Evolutionary conservation across 176 grass and related monocot species (phyloP).

Genomic region (Chrysopogon serrulatus): DNA sequence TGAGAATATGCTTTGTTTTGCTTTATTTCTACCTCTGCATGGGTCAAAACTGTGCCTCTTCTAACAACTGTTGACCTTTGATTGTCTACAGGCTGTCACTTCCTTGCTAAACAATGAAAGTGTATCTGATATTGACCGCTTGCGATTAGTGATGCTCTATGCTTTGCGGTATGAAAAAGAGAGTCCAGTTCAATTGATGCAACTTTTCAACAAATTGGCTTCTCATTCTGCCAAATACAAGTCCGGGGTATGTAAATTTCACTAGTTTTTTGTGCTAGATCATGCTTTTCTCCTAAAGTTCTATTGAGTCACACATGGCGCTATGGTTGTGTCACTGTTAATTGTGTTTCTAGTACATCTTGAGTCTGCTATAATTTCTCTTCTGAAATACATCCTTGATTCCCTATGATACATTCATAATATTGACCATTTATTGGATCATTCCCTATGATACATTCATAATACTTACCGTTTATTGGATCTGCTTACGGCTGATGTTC

Average conservation of each 20-base stretch:
- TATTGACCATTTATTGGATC: not conserved
- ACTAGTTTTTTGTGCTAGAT: conserved; percentile 24
- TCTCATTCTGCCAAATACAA: conserved; percentile 96
- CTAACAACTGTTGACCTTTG: conserved; percentile 14
- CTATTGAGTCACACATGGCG: conserved; percentile 12
- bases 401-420: not conserved
- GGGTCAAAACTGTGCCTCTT: not conserved
- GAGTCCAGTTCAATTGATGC: conserved; percentile 99
- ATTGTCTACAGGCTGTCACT: conserved; percentile 64
- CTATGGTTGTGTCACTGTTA: not conserved
- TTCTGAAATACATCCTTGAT: not conserved
- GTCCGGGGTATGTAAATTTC: conserved; percentile 67
- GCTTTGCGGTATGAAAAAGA: conserved; percentile 98
- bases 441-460: not conserved
- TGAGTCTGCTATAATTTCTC: not conserved
- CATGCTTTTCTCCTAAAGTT: not conserved
- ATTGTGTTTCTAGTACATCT: not conserved
- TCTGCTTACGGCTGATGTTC: not conserved
- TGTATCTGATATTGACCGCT: conserved; percentile 83
- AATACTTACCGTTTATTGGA: not conserved
- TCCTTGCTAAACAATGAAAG: conserved; percentile 90
- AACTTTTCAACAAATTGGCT: conserved; percentile 98
- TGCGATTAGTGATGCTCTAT: conserved; percentile 84
- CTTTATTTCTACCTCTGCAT: not conserved
- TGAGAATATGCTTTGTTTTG: not conserved